Base-by-base conservation (phyloP, 805 yeast genomes). In the Wickerhamiella hasegawae region DNA sequence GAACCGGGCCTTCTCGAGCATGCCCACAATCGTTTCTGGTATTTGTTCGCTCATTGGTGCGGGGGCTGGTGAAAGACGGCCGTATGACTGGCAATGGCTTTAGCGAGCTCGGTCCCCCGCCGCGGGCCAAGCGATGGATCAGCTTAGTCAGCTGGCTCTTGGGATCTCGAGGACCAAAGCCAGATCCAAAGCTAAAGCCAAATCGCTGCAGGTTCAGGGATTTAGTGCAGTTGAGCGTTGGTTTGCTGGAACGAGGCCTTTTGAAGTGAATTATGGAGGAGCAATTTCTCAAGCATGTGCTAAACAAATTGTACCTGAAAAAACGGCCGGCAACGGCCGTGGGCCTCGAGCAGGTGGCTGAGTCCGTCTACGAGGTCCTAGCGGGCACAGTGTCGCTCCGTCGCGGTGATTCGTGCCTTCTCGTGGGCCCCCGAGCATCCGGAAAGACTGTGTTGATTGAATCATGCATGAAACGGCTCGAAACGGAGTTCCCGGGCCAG, bases 321-420 rank as follows among this genome's bases (percentile, higher is more conserved):
- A 28, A 41, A 4, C 28, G 23, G 1, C 45, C 52, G 6, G 40
- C 34, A 8, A 54, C 61, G 10, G 24, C 41, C 1, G 54, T 58
- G 26, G 60, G 58, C 6, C 43, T 65, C 3, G 66, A 59, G 3
- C 39, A 37, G 3, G 57, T 53, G 32, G 61, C 60, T 40, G 41
- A 57, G 1, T 78, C 78, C 41, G 51, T 85, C 1, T 69, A 67
- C 41, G 57, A 60, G 10, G 52, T 81, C 44, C 50, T 85, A 34
- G 71, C 70, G 33, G 73, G 73, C 41, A 75, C 93, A 0, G 64
- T 84, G 1, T 58, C 61, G 18, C 70, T 70, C 40, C 66, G 69
- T 20, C 90, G 83, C 42, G 85, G 93, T 5, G 83, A 81, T 49
- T 87, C 96, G 2, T 70, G 75, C 10, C 58, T 87, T 5, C 40